phyloP scores from a whole-genome alignment of 2,329 filamentous ascomycete genomes.

The Claviceps humidiphila region DNA sequence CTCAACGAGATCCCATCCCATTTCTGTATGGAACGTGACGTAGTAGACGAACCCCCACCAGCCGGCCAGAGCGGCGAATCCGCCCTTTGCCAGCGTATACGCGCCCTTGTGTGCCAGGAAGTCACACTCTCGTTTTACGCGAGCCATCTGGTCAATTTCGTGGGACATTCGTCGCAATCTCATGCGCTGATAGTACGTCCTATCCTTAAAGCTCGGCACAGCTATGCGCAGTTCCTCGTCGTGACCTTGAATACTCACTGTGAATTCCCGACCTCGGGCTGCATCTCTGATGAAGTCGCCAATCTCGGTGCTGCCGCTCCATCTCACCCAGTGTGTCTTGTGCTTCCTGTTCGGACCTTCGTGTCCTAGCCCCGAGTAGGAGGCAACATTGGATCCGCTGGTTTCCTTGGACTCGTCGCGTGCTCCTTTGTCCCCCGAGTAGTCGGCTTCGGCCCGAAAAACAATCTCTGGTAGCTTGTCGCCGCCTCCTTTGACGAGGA shows the following conservation, averaged over 20 bases:
- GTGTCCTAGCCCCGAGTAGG: conserved; percentile 57
- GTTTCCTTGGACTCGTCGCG: not conserved
- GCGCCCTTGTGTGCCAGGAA: conserved; percentile 61
- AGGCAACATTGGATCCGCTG: conserved; percentile 54
- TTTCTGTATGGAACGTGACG: conserved; percentile 55
- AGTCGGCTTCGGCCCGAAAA: conserved; percentile 66
- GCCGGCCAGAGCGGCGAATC: conserved; percentile 56
- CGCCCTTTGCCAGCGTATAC: conserved; percentile 65
- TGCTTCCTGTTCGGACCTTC: conserved; percentile 32
- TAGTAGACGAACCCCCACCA: conserved; percentile 82
- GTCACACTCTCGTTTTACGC: conserved; percentile 74
- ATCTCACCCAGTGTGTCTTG: conserved; percentile 57
- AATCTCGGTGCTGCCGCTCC: conserved; percentile 79
- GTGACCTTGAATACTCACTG: conserved; percentile 65
- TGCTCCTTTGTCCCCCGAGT: conserved; percentile 29
- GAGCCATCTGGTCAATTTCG: conserved; percentile 54
- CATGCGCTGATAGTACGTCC: conserved; percentile 79
- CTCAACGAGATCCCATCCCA: conserved; percentile 86
- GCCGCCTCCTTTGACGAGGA: conserved; percentile 48
- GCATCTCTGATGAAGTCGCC: conserved; percentile 91
- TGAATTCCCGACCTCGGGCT: conserved; percentile 70
- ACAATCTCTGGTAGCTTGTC: conserved; percentile 61
- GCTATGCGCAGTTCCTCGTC: conserved; percentile 55
- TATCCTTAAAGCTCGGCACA: conserved; percentile 77
- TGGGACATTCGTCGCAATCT: conserved; percentile 58